These are phyloP conservation scores for Trichoderma citrinoviride DNA, from an alignment of 2,329 filamentous ascomycete genomes.

Conservation along the genomic window DNA sequence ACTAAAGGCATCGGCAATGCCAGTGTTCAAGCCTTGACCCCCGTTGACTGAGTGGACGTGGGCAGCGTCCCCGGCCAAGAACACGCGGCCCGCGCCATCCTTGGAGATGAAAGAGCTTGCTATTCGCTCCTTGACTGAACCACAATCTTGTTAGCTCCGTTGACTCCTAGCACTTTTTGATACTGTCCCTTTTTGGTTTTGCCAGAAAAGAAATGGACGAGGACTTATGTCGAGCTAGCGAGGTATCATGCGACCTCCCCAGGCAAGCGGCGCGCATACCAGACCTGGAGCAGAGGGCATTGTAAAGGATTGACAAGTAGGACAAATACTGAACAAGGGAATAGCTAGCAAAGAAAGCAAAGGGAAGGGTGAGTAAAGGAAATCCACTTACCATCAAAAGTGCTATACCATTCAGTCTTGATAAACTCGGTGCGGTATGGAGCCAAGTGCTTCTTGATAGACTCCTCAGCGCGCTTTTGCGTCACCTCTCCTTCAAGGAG, in stretches of 20 bases:
- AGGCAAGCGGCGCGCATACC: not conserved
- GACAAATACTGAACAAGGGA: not conserved
- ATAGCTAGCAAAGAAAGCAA: not conserved
- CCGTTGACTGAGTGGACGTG: conserved; percentile 57
- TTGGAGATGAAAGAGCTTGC: conserved; percentile 40
- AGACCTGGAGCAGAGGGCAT: not conserved
- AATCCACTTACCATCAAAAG: conserved; percentile 43
- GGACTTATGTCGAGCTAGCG: not conserved
- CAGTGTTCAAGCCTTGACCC: conserved; percentile 58
- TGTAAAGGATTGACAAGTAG: not conserved
- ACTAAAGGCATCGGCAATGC: conserved; percentile 55
- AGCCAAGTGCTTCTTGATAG: conserved; percentile 44
- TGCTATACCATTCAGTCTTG: conserved; percentile 50
- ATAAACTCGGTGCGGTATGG: conserved; percentile 44
- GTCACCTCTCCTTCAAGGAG: conserved; percentile 47
- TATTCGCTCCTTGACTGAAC: conserved; percentile 42
- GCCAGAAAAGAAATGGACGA: not conserved
- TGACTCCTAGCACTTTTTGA: not conserved
- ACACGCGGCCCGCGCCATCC: conserved; percentile 43
- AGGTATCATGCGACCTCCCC: not conserved
- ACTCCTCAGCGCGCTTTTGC: conserved; percentile 39
- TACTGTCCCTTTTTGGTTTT: not conserved
- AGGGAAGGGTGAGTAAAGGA: not conserved
- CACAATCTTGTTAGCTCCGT: not conserved
- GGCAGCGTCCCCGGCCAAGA: conserved; percentile 56